Conservation (phyloP, 345 rosid genomes). For the Carallia brachiata region DNA sequence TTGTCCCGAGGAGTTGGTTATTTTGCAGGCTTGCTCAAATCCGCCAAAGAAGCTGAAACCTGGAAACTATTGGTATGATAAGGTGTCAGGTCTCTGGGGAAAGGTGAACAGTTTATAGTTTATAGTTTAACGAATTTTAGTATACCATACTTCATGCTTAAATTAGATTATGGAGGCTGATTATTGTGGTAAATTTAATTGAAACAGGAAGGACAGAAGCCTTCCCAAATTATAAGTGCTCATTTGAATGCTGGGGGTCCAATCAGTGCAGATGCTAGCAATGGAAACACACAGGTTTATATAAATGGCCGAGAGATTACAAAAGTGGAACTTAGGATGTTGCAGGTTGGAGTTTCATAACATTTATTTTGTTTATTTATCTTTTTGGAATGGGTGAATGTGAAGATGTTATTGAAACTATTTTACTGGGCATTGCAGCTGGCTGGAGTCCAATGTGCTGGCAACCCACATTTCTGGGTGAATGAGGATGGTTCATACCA, state of each 20-base stretch:
- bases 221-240: slow-evolving; percentile 54
- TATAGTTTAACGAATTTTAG: not conserved
- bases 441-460: slow-evolving; percentile 79
- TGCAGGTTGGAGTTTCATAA: slow-evolving; percentile 34
- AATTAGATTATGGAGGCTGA: not conserved
- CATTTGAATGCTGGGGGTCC: slow-evolving; percentile 53
- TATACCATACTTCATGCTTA: not conserved
- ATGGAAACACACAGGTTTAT: slow-evolving; percentile 56
- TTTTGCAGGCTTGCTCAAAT: slow-evolving; percentile 33
- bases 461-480: slow-evolving; percentile 90
- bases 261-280: slow-evolving; percentile 49
- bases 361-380: not conserved
- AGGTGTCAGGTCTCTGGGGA: slow-evolving; percentile 61
- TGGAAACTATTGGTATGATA: slow-evolving; percentile 61
- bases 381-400: not conserved
- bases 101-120: slow-evolving; percentile 36
- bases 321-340: slow-evolving; percentile 41
- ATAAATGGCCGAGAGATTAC: slow-evolving; percentile 72
- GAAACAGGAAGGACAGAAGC: slow-evolving; percentile 63
- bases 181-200: not conserved
- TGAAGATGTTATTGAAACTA: slow-evolving; percentile 6
- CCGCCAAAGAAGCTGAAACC: slow-evolving; percentile 52
- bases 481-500: slow-evolving; percentile 91
- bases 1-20: slow-evolving; percentile 52
- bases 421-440: slow-evolving; percentile 41